Conservation (phyloP, 176 grass and related monocot species). For the Eremochloa ophiuroides region DNA sequence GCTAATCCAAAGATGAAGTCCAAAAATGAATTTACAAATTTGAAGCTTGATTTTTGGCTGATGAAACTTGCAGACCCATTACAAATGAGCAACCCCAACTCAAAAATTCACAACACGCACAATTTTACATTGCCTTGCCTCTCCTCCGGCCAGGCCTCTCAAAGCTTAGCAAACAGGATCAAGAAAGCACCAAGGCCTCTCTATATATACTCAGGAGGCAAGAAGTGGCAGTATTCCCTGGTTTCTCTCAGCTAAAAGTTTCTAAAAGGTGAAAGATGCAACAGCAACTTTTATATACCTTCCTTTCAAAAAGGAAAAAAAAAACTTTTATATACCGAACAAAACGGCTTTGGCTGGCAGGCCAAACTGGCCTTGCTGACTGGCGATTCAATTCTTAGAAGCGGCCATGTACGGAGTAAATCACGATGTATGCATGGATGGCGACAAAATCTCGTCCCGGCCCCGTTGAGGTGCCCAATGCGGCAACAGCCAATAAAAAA, state of each 20-base stretch:
- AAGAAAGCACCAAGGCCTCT: background rate
- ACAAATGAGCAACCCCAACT: background rate
- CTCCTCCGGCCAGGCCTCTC: background rate
- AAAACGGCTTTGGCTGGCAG: background rate
- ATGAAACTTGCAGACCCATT: background rate
- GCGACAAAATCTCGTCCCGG: slow-evolving; percentile 19
- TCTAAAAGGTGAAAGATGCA: background rate
- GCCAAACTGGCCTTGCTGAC: background rate
- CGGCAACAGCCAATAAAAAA: background rate
- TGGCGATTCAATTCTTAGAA: background rate
- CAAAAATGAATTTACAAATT: background rate
- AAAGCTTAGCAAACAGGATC: background rate
- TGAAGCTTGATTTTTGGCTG: background rate
- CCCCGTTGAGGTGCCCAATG: slow-evolving; percentile 25
- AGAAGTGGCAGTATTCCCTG: background rate
- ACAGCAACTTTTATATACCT: background rate
- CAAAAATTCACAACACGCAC: background rate
- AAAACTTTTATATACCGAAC: background rate
- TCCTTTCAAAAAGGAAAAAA: background rate
- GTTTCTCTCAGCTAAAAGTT: background rate
- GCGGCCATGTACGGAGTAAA: background rate
- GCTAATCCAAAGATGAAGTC: background rate
- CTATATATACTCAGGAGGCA: background rate
- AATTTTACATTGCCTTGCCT: background rate
- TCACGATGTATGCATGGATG: slow-evolving; percentile 7